Evolutionary conservation across 2,329 filamentous ascomycete species (phyloP).

Genomic region (Trichoderma sp.): DNA sequence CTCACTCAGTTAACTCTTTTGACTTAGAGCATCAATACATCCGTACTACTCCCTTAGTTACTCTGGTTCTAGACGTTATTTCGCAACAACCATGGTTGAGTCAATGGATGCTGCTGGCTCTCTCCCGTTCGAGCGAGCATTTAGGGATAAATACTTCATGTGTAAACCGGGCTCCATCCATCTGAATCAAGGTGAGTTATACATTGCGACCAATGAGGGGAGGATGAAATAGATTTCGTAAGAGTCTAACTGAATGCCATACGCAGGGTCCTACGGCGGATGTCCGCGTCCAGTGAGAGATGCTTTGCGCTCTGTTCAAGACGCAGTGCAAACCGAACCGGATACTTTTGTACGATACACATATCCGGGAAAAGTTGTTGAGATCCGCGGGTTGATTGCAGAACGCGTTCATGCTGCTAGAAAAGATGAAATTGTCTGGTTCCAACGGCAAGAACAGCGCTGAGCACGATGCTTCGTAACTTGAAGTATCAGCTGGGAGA

Average conservation of each 20-base stretch:
- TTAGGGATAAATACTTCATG: conserved; percentile 16
- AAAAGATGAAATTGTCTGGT: conserved; percentile 8
- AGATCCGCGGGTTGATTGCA: not conserved
- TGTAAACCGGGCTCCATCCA: conserved; percentile 14
- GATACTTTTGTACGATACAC: conserved; percentile 8
- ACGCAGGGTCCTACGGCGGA: not conserved
- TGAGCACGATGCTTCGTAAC: conserved; percentile 16
- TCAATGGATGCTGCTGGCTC: not conserved
- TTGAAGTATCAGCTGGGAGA: conserved; percentile 4
- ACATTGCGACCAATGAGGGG: rapidly evolving
- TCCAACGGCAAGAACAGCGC: not conserved
- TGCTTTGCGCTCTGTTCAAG: conserved; percentile 7
- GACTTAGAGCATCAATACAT: not conserved
- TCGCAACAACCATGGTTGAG: not conserved
- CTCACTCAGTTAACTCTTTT: not conserved
- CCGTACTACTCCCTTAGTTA: not conserved
- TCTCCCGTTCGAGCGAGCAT: not conserved
- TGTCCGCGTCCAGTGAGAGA: conserved; percentile 5
- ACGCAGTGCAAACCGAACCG: not conserved
- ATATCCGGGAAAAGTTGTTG: not conserved
- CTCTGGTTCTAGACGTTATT: rapidly evolving
- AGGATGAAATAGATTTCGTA: not conserved
- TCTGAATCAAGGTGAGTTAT: not conserved
- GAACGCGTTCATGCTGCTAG: not conserved
- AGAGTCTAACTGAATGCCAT: not conserved